Evolutionary conservation across 768 basidiomycete genomes (phyloP), one percentile per base, ranked within the genome.

Genomic region (Leccinum disarticulatum): DNA sequence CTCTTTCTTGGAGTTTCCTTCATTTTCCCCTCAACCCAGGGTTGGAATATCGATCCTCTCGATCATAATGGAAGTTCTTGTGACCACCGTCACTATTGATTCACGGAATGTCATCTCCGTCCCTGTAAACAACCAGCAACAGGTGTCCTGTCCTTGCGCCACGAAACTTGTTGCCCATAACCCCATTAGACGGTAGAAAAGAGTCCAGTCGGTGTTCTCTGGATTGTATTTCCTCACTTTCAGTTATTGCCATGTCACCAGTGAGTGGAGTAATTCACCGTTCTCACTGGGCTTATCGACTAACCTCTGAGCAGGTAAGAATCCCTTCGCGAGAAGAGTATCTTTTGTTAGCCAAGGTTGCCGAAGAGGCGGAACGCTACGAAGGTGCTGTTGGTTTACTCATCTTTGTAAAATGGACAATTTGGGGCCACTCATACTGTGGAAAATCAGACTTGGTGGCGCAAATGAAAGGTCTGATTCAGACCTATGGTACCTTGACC

Each of bases 291-390:
- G 10, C 52, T 56, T 47, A 56, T 57, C 56, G 38, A 58, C 50
- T 58, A 28, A 60, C 50, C 35, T 54, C 30, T 15, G 28, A 22
- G 28, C 43, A 74, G 73, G 73, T 68, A 54, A 74, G 73, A 49
- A 60, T 73, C 30, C 64, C 68, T 46, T 70, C 73, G 43, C 74
- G 70, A 58, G 72, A 76, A 27, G 80, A 84, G 63, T 75, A 76
- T 58, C 70, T 83, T 49, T 77, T 81, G 74, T 80, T 94, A 66
- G 91, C 91, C 61, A 91, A 90, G 76, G 82, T 93, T 59, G 88
- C 90, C 50, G 90, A 90, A 70, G 89, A 93, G 77, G 91, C 93
- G 36, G 91, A 93, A 73, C 88, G 93, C 55, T 93, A 93, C 72
- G 86, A 91, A 78, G 93, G 93, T 93, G 52, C 59, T 76, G 60